A percentile compares a stretch with the other conserved stretches of the same genome.
Evolutionary conservation across 2,329 filamentous ascomycete genomes (phyloP).

Genomic region (Colletotrichum tabaci): DNA sequence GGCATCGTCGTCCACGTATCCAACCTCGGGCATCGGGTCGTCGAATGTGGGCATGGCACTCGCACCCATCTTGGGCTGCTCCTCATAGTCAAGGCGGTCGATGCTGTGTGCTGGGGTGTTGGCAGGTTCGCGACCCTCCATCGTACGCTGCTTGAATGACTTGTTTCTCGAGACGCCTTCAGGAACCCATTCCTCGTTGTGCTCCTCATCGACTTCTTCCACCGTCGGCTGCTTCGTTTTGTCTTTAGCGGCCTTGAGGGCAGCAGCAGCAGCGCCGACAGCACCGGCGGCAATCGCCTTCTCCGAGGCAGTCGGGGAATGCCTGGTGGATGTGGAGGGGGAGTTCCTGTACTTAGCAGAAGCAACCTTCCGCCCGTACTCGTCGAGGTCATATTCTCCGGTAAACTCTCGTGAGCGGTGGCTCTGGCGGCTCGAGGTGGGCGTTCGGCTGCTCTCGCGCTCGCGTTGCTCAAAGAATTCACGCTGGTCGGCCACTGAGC

Average conservation of each 20-base stretch:
- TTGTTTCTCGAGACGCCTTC: constrained; percentile 72
- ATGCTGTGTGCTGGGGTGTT: constrained; percentile 72
- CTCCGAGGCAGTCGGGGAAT: constrained; percentile 71
- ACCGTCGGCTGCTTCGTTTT: constrained; percentile 55
- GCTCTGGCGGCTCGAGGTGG: constrained; percentile 53
- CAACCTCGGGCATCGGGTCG: constrained; percentile 84
- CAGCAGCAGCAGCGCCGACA: constrained; percentile 67
- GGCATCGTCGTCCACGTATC: constrained; percentile 77
- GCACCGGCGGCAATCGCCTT: constrained; percentile 71
- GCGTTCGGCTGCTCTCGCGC: constrained; percentile 56
- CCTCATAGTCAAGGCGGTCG: constrained; percentile 69
- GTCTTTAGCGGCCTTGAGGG: constrained; percentile 65
- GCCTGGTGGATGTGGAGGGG: constrained; percentile 64
- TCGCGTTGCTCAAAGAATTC: constrained; percentile 59
- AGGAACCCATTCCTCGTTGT: constrained; percentile 56
- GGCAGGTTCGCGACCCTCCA: constrained; percentile 68
- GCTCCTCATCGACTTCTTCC: constrained; percentile 52
- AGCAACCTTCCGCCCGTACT: constrained; percentile 70
- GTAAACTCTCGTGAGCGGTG: constrained; percentile 61
- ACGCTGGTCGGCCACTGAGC: constrained; percentile 56
- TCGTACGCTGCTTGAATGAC: constrained; percentile 77
- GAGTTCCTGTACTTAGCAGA: constrained; percentile 63
- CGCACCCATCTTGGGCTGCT: constrained; percentile 72
- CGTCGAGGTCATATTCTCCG: constrained; percentile 70
- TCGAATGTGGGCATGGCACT: constrained; percentile 78